Percentiles rank a stretch among this genome's conserved stretches.
Evolutionary conservation across 345 rosid species (phyloP).

Genomic region (Lenwebbia sp.): DNA sequence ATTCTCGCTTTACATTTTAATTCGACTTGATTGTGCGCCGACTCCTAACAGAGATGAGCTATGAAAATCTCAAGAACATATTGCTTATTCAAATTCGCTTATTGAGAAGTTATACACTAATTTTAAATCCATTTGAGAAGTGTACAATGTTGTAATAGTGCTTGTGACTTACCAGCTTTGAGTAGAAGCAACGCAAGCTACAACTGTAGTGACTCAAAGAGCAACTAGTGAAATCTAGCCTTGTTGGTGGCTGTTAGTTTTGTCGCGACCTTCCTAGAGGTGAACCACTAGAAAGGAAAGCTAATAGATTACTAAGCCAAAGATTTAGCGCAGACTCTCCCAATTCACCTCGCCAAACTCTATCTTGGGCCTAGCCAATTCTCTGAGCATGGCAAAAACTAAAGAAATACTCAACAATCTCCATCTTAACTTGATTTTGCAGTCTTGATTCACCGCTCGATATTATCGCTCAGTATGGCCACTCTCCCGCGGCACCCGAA

Average conservation of each 20-base stretch:
- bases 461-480: background rate
- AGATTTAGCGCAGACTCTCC: accelerated
- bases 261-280: background rate
- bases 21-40: too few relatives aligned
- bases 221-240: too few relatives aligned
- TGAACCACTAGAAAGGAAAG: background rate
- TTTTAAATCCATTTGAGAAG: too few relatives aligned
- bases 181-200: too few relatives aligned
- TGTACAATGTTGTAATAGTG: too few relatives aligned
- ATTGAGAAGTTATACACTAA: too few relatives aligned
- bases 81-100: too few relatives aligned
- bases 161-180: too few relatives aligned
- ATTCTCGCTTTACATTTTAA: too few relatives aligned
- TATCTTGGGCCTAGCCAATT: background rate
- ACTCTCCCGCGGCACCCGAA: background rate
- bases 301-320: background rate
- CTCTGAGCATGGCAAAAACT: background rate
- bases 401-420: background rate
- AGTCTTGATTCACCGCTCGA: background rate
- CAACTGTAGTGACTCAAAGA: too few relatives aligned
- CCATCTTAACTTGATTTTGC: background rate
- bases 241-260: background rate
- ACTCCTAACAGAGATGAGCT: too few relatives aligned
- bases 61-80: too few relatives aligned
- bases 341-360: background rate